Conservation (phyloP, 1,284 basidiomycete species). For the Puccinia triticina region DNA sequence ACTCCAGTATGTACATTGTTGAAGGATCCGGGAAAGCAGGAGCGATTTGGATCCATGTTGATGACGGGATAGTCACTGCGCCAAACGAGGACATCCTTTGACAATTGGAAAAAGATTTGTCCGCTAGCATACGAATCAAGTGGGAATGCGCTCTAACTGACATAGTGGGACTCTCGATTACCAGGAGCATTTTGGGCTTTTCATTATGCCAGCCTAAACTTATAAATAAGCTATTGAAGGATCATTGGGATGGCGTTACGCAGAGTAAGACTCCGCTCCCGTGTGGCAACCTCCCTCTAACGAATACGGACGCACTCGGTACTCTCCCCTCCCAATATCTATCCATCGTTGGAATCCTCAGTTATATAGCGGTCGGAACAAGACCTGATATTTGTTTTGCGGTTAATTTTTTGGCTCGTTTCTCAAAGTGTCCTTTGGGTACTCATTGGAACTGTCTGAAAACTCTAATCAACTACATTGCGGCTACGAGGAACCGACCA, state of each 20-base stretch:
- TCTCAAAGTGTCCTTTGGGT: no score
- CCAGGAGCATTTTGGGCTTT: neutral
- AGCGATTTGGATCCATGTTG: conserved; percentile 24
- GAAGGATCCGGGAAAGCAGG: neutral
- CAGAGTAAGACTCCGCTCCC: neutral
- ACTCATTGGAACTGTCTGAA: no score
- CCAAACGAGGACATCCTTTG: neutral
- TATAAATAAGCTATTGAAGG: neutral
- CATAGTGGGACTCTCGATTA: neutral
- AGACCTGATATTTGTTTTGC: no score
- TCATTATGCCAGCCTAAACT: neutral
- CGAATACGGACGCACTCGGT: no score
- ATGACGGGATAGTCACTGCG: conserved; percentile 23
- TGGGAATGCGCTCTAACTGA: neutral
- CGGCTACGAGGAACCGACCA: no score
- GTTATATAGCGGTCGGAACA: no score
- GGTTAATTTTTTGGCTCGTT: no score
- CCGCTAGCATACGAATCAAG: neutral
- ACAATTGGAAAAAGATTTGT: neutral
- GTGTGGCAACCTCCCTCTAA: no score
- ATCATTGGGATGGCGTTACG: neutral
- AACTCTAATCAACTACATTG: no score
- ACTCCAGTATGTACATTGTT: neutral
- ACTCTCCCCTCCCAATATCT: no score
- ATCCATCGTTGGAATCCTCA: no score